Evolutionary conservation across 192 early-diverging fungal genomes (phyloP).

Genomic region (Oehlia diaphana): DNA sequence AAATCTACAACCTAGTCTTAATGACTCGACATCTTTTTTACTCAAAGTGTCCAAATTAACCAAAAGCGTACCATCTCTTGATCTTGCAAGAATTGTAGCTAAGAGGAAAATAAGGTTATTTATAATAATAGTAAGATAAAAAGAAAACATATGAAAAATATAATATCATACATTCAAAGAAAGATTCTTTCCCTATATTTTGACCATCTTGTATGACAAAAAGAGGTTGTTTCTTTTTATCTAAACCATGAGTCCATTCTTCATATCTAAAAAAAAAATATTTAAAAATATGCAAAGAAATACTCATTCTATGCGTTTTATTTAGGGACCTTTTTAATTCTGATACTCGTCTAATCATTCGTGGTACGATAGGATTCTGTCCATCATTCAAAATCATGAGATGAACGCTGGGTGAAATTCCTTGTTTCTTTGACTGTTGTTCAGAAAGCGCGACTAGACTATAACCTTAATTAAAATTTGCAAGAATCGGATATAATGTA

Average conservation of each 20-base stretch:
- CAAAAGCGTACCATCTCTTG: background rate
- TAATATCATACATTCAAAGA: constrained; percentile 6
- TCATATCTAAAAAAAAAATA: constrained; percentile 1
- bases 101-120: background rate
- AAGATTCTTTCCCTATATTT: background rate
- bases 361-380: constrained; percentile 1
- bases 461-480: background rate
- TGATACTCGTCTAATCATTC: constrained; percentile 12
- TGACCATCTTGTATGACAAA: constrained; percentile 8
- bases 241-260: constrained; percentile 18
- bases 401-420: constrained; percentile 5
- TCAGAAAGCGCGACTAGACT: constrained; percentile 21
- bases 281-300: background rate
- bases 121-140: background rate
- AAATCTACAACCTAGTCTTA: background rate
- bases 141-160: background rate
- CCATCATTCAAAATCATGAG: constrained; percentile 7
- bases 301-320: background rate
- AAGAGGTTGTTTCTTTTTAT: constrained; percentile 13
- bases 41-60: constrained; percentile 8
- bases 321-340: constrained; percentile 9
- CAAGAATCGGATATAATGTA: background rate
- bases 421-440: background rate
- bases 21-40: background rate
- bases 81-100: constrained; percentile 13